phyloP scores from a whole-genome alignment of 805 yeast genomes.

The Candida arabinofermentans region DNA sequence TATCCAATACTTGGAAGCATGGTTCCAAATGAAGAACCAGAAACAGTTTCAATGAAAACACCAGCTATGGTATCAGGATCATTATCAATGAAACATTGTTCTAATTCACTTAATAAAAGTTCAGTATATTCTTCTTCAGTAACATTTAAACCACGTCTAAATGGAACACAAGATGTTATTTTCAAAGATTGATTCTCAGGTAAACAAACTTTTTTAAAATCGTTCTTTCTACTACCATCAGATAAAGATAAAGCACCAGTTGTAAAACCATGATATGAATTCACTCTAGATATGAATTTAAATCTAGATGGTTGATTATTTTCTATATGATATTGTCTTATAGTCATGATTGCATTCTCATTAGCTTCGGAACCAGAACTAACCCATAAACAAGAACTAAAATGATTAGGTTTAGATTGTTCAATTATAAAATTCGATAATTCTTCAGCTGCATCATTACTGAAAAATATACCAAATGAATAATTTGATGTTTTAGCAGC shows the following conservation, averaged over 20 bases:
- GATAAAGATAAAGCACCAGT: conserved; percentile 41
- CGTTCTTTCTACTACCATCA: conserved; percentile 30
- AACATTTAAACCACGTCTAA: conserved; percentile 32
- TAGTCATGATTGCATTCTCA: conserved; percentile 71
- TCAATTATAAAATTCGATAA: conserved; percentile 39
- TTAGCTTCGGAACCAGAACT: conserved; percentile 77
- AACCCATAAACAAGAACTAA: conserved; percentile 40
- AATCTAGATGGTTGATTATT: conserved; percentile 35
- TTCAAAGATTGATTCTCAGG: conserved; percentile 24
- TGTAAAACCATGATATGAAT: conserved; percentile 45
- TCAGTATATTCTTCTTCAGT: conserved; percentile 36
- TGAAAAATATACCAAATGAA: conserved; percentile 28
- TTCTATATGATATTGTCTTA: conserved; percentile 42
- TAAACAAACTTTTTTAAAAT: conserved; percentile 27
- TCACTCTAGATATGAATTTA: conserved; percentile 37
- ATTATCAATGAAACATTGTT: conserved; percentile 34
- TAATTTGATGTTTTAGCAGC: conserved; percentile 31
- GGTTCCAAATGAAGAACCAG: conserved; percentile 44
- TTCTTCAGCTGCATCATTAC: conserved; percentile 37
- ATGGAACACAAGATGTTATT: conserved; percentile 31
- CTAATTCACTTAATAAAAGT: conserved; percentile 36
- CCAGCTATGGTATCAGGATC: conserved; percentile 42
- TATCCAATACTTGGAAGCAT: conserved; percentile 43
- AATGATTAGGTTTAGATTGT: conserved; percentile 31
- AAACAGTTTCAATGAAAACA: conserved; percentile 40